Base-by-base conservation (phyloP, 2,329 filamentous ascomycete species). In the Pyrenochaeta sp. region DNA sequence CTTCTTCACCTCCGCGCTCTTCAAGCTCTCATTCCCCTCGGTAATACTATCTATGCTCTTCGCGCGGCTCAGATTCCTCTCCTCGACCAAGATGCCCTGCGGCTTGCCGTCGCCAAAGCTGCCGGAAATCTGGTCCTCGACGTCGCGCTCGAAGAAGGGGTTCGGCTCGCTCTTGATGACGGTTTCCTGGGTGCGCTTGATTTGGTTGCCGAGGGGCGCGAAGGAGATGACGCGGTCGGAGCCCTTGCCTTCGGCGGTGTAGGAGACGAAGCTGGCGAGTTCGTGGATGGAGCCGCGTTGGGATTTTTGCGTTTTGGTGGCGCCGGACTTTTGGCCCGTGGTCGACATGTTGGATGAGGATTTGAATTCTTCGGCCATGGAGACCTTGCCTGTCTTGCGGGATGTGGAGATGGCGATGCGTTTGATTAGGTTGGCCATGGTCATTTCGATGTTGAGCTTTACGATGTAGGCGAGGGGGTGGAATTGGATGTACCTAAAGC, bases 371-470 rank as follows among this genome's bases (percentile, higher is more conserved):
- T 62, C 39, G 13, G 56, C 59, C 8, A 67, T 45, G 4, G 59
- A 58, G 17, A 46, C 52, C 34, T 64, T 60, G 36, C 64, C 65
- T 1, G 51, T 58, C 36, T 57, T 60, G 29, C 62, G 57, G 3
- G 63, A 63, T 1, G 60, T 54, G 28, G 64, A 67, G 30, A 69
- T 47, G 15, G 67, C 67, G 44, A 69, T 69, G 39, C 64, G 64
- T 38, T 68, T 72, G 46, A 80, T 77, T 14, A 81, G 71, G 40
- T 77, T 74, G 46, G 78, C 77, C 73, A 81, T 77, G 38, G 73
- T 75, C 72, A 80, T 76, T 54, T 80, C 77, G 57, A 81, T 79
- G 52, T 78, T 72, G 17, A 80, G 67, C 50, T 80, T 80, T 47
- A 77, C 64, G 15, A 77, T 63, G 55, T 77, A 79, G 5, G 72